Base-by-base conservation (phyloP, 768 basidiomycete species). In the Lentinus tigrinus region DNA sequence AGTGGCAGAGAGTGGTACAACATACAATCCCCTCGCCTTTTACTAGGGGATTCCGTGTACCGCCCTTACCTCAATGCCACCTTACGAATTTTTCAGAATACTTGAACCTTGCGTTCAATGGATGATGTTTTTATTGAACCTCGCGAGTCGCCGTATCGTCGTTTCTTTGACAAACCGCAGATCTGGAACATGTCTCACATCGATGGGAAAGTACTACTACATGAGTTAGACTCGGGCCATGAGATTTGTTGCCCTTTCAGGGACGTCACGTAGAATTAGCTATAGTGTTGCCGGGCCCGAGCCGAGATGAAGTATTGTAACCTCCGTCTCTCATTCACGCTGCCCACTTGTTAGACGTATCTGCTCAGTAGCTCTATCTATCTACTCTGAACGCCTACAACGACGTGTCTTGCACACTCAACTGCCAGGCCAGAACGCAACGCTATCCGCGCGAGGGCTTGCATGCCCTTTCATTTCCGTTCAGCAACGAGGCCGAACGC, bases 11-110 rank as follows among this genome's bases (percentile, higher is more conserved):
- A 59, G 52, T 52, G 53, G 59, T 63, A 48, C 63, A 63, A 63
- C 19, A 28, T 26, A 61, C 59, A 64, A 64, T 64, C 63, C 63
- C 63, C 63, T 64, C 63, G 63, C 63, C 63, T 64, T 64, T 64
- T 64, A 64, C 63, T 64, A 64, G 63, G 63, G 63, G 63, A 61
- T 64, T 64, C 63, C 63, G 63, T 64, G 63, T 61, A 52, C 47
- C 49, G n/a, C 53, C 50, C 56, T 57, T 46, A 52, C 36, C 21
- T 58, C 49, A 58, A 58, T 58, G 59, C 54, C 63, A 57, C 52
- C 21, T 55, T 31, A 24, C 34, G 28, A 64, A 63, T 63, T 57
- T 63, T 63, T 63, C 55, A 44, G 48, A 51, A 42, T 37, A 52
- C 27, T 39, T 60, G 59, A 60, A 52, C 59, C 50, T 60, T 31